Conservation (phyloP, 345 rosid genomes). For the Linum tenue region DNA sequence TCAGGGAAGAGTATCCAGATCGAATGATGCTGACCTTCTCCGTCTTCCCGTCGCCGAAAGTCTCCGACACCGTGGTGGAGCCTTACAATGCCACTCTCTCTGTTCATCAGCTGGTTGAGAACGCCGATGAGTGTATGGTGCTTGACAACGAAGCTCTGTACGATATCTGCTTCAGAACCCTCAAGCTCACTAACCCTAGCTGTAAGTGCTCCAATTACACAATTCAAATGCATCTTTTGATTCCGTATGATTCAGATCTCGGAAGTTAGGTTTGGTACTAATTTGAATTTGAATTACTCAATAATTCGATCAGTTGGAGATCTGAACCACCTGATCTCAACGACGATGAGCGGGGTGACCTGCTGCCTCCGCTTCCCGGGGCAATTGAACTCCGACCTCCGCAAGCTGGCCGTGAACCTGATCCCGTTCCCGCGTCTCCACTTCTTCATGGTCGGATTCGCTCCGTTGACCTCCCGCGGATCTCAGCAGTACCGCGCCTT, state of each 20-base stretch:
- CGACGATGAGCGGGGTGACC: slow-evolving; percentile 80
- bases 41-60: slow-evolving; percentile 54
- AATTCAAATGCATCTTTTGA: background rate
- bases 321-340: slow-evolving; percentile 71
- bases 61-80: slow-evolving; percentile 56
- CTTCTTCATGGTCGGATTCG: slow-evolving; percentile 84
- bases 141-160: slow-evolving; percentile 57
- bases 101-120: slow-evolving; percentile 55
- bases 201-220: slow-evolving; percentile 21
- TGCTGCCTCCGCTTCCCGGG: slow-evolving; percentile 88
- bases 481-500: slow-evolving; percentile 77
- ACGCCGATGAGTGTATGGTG: slow-evolving; percentile 60
- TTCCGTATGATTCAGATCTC: background rate
- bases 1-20: slow-evolving; percentile 54
- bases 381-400: slow-evolving; percentile 75
- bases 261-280: too few relatives aligned
- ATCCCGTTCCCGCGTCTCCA: slow-evolving; percentile 77
- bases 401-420: slow-evolving; percentile 65
- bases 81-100: slow-evolving; percentile 56
- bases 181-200: slow-evolving; percentile 53
- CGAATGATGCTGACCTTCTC: slow-evolving; percentile 58
- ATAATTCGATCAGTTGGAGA: slow-evolving; percentile 47
- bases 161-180: slow-evolving; percentile 56
- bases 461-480: slow-evolving; percentile 67
- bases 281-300: background rate